A percentile compares a stretch with the other conserved stretches of the same genome.
Evolutionary conservation across 1,284 basidiomycete genomes (phyloP).

Genomic region (Marasmius tenuissimus): DNA sequence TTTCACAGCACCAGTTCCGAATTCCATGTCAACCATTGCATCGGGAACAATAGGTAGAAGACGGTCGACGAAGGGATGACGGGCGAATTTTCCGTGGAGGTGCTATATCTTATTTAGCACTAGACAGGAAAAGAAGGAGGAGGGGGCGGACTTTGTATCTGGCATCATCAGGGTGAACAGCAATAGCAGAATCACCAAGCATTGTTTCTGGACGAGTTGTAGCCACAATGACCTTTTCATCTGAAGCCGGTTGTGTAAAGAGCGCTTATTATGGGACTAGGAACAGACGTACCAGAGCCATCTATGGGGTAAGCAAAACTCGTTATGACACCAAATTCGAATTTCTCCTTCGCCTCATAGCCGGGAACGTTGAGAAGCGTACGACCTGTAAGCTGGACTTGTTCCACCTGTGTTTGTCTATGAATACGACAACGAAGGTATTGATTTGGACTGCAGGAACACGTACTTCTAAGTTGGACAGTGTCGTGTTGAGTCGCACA

Average conservation of each 20-base stretch:
- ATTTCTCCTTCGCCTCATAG: constrained; percentile 91
- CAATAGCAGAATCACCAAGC: constrained; percentile 97
- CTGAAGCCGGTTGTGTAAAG: constrained; percentile 33
- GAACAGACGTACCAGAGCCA: constrained; percentile 57
- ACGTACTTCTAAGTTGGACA: constrained; percentile 91
- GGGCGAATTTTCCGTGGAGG: constrained; percentile 90
- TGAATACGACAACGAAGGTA: neutral
- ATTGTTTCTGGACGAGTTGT: constrained; percentile 99
- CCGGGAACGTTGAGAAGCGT: constrained; percentile 92
- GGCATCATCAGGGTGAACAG: constrained; percentile 92
- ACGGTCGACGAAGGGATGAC: constrained; percentile 90
- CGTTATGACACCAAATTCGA: constrained; percentile 97
- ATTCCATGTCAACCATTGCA: constrained; percentile 90
- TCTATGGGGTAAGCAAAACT: constrained; percentile 95
- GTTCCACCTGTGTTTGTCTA: constrained; percentile 70
- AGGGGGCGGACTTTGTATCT: constrained; percentile 68
- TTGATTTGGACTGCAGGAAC: neutral
- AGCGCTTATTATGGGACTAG: neutral
- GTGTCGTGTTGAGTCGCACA: constrained; percentile 91
- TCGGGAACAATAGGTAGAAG: constrained; percentile 91
- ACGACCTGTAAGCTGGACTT: constrained; percentile 88
- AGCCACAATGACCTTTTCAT: constrained; percentile 92
- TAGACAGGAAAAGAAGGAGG: neutral
- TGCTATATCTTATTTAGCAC: constrained; percentile 46
- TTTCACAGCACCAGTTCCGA: constrained; percentile 99